A percentile compares a stretch with the other conserved stretches of the same genome.
phyloP scores from a whole-genome alignment of 177 flowering plant species.

The Vitis hybrid region DNA sequence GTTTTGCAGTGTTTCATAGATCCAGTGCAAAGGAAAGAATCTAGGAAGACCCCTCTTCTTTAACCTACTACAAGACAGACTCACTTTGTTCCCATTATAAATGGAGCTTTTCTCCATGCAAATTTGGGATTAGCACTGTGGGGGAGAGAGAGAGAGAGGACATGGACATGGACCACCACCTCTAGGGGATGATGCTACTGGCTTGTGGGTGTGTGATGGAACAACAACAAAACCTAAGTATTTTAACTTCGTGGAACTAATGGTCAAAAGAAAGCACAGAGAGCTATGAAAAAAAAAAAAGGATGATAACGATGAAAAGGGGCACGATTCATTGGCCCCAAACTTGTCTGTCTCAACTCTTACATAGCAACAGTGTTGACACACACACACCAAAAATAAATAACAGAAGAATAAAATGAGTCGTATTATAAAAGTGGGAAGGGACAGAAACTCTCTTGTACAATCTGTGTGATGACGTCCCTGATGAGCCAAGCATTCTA shows the following conservation, averaged over 20 bases:
- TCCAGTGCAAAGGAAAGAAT: constrained; percentile 32
- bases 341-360: background rate
- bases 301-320: no score
- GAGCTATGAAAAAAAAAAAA: no score
- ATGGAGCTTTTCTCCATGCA: constrained; percentile 2
- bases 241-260: no score
- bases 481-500: constrained; percentile 6
- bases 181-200: background rate
- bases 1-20: constrained; percentile 28
- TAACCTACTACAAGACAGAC: constrained; percentile 12
- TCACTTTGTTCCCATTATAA: constrained; percentile 18
- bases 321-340: background rate
- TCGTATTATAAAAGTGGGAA: background rate
- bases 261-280: no score
- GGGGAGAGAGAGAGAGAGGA: background rate
- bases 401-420: background rate
- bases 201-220: no score
- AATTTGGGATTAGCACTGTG: background rate
- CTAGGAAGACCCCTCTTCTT: constrained; percentile 13
- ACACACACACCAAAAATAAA: background rate
- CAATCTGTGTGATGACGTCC: constrained; percentile 16
- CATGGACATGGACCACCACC: background rate
- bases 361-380: background rate
- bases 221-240: no score
- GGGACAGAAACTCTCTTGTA: background rate